These are phyloP conservation scores for Coemansia sp. DNA, from an alignment of 371 early-diverging fungal species.

Conservation along the genomic window DNA sequence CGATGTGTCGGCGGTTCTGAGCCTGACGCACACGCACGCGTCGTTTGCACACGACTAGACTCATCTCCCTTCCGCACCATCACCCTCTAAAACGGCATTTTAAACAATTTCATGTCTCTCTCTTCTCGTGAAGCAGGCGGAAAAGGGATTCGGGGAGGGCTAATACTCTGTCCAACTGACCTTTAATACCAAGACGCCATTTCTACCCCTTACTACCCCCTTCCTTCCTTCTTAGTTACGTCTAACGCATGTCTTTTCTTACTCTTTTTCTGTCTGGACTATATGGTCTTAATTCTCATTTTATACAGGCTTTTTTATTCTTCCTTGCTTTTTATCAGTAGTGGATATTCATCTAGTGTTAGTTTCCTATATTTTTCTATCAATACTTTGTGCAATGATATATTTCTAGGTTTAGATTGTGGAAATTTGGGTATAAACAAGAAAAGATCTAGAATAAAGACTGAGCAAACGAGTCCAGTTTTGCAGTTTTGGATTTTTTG, in stretches of 20 bases:
- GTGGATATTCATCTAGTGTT: not conserved
- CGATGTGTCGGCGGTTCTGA: constrained; percentile 82
- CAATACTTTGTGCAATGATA: not conserved
- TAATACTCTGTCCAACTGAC: not conserved
- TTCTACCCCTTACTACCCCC: too few species aligned
- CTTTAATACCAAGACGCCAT: not conserved
- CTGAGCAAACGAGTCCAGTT: constrained; percentile 23
- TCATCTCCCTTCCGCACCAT: too few species aligned
- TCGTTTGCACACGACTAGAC: constrained; percentile 8
- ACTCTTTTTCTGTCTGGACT: not conserved
- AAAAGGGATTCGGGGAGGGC: not conserved
- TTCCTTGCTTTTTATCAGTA: not conserved
- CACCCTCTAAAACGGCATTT: not conserved
- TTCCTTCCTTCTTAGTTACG: not conserved
- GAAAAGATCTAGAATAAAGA: constrained; percentile 12
- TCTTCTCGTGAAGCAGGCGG: not conserved
- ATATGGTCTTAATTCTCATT: not conserved
- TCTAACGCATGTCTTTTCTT: not conserved
- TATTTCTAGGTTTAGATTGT: not conserved
- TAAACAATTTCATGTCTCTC: not conserved
- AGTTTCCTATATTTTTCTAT: too few species aligned
- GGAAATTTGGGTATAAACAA: not conserved
- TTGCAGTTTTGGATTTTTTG: not conserved
- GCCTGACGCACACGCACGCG: constrained; percentile 47
- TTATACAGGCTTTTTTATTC: not conserved